A percentile compares a stretch with the other conserved stretches of the same genome.
Evolutionary conservation across 306 rosid genomes (phyloP).

Genomic region (Vigna trinervia): DNA sequence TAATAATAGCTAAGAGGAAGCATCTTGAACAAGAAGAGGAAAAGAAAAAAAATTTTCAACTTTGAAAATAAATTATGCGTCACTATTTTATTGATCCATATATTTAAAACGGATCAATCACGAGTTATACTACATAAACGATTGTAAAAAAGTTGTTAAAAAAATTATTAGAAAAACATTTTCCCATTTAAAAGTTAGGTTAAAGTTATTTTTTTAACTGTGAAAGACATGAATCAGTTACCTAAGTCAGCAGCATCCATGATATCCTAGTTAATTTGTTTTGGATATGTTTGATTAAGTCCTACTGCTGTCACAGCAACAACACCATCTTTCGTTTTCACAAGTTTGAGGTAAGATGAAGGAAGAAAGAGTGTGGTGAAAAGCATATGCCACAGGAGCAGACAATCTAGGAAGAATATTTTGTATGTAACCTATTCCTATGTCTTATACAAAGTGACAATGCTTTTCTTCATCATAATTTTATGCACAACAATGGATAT

Average conservation of each 20-base stretch:
- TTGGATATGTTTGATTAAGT: background rate
- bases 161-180: no score
- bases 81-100: no score
- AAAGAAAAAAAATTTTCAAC: background rate
- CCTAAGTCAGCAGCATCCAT: no score
- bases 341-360: slow-evolving; percentile 2
- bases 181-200: no score
- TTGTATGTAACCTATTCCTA: background rate
- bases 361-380: background rate
- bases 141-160: no score
- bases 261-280: background rate
- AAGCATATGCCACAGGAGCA: slow-evolving; percentile 18
- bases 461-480: slow-evolving; percentile 17
- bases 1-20: no score
- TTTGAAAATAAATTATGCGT: no score
- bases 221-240: background rate
- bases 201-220: no score
- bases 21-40: no score
- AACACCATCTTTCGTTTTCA: background rate
- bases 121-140: no score
- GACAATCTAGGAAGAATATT: slow-evolving; percentile 32
- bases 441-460: slow-evolving; percentile 15
- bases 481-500: background rate
- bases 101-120: no score
- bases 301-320: no score